These are phyloP conservation scores for Solanum ossicruentum DNA, from an alignment of 257 asterid species.

Conservation along the genomic window DNA sequence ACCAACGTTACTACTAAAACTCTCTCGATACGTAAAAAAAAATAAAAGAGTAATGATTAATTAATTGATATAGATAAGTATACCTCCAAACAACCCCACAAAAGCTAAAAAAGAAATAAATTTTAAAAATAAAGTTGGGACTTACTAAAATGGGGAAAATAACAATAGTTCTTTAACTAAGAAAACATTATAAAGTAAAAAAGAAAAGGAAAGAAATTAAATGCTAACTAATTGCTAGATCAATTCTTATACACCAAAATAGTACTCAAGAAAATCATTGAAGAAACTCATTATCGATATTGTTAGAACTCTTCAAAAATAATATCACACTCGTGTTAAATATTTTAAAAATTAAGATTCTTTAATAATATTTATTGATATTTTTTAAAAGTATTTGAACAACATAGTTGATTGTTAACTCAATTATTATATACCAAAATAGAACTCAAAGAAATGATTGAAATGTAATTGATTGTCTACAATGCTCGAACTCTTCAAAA, in stretches of 20 bases:
- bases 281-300: not conserved
- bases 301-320: not conserved
- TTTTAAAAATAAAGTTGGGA: not conserved
- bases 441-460: no score
- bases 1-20: no score
- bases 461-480: no score
- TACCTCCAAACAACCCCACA: no score
- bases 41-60: no score
- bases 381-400: no score
- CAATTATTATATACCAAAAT: not conserved
- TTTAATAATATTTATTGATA: no score
- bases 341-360: fast-evolving
- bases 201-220: not conserved
- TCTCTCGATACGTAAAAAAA: not conserved
- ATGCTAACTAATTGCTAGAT: not conserved
- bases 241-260: not conserved
- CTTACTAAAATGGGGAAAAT: not conserved
- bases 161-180: not conserved
- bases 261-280: not conserved
- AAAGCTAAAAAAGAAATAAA: not conserved
- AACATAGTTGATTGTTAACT: not conserved
- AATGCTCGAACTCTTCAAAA: no score
- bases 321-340: not conserved
- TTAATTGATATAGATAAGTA: not conserved
- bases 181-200: not conserved